Base-by-base conservation (phyloP, 305 asterid genomes). In the Fraxinus velutina region DNA sequence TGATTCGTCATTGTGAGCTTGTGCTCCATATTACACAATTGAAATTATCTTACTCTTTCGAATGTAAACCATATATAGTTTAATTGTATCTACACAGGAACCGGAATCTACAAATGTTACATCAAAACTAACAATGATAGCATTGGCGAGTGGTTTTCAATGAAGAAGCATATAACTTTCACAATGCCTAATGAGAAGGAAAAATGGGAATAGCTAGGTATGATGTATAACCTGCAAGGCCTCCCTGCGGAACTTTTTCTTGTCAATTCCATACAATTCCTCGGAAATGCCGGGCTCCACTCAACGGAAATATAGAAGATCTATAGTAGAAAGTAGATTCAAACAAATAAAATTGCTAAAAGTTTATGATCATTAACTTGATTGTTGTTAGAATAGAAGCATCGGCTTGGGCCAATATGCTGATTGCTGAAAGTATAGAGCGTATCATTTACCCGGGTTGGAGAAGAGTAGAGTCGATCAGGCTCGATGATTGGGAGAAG, bases 211-310 rank as follows among this genome's bases (percentile, higher is more conserved):
- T 15, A 33, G 19, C 70, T 77, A 42, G 47, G 70, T 24, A 50
- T 15, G 60, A 79, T 29, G 66, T 10, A 83, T 75, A 93, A 42
- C 52, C 52, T 10, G 52, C 52, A 42, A 42, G 3, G 52, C 52
- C n/a, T 42, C 52, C 52, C n/a, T 2, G 52, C 12, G 52, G 52
- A 42, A 92, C 44, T 85, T 91, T 78, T 88, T 92, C 93, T 86
- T 86, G 76, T 92, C 98, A 82, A 92, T 93, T 55, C 97, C 99
- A 21, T 93, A 93, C 19, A 93, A 60, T 39, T 84, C 68, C 71
- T 87, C 84, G 39, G 93, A 93, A 78, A 92, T 71, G 84, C 85
- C 92, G 0, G 96, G 94, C 88, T 92, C 98, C 30, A 91, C 99
- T 27, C 13, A 13, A 42, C 15, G n/a, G 52, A 42, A 42, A 78